Evolutionary conservation across 192 early-diverging fungal genomes (phyloP).

Genomic region (Backusella westeae): DNA sequence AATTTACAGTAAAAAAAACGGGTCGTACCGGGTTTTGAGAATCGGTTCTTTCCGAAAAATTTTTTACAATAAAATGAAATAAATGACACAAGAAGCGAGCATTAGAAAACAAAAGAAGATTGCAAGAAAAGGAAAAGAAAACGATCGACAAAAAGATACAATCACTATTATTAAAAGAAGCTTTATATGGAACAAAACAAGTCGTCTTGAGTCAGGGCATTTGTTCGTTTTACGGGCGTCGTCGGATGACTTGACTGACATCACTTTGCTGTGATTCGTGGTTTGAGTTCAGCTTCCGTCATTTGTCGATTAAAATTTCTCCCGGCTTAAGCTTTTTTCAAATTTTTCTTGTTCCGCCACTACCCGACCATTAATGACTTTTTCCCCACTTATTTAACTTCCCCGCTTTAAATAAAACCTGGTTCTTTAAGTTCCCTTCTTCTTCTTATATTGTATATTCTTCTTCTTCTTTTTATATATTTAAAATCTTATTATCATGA

Average conservation of each 20-base stretch:
- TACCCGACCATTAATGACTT: slow-evolving; percentile 9
- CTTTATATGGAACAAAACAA: neutral
- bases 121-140: neutral
- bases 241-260: neutral
- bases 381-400: slow-evolving; percentile 7
- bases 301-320: slow-evolving; percentile 1
- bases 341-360: slow-evolving; percentile 13
- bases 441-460: slow-evolving; percentile 7
- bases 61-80: neutral
- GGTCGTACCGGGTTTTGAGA: slow-evolving; percentile 6
- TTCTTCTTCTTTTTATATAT: neutral
- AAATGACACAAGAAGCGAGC: neutral
- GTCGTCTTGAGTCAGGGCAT: neutral
- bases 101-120: neutral
- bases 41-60: neutral
- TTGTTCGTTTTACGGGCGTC: neutral
- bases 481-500: neutral
- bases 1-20: neutral
- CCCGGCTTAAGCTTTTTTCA: neutral
- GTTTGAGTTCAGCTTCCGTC: neutral
- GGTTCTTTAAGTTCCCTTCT: neutral
- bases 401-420: neutral
- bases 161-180: neutral
- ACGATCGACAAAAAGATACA: neutral
- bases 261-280: neutral